A percentile compares a stretch with the other conserved stretches of the same genome.
phyloP scores from a whole-genome alignment of 129 eudicot genomes.

The Calendula officinalis region DNA sequence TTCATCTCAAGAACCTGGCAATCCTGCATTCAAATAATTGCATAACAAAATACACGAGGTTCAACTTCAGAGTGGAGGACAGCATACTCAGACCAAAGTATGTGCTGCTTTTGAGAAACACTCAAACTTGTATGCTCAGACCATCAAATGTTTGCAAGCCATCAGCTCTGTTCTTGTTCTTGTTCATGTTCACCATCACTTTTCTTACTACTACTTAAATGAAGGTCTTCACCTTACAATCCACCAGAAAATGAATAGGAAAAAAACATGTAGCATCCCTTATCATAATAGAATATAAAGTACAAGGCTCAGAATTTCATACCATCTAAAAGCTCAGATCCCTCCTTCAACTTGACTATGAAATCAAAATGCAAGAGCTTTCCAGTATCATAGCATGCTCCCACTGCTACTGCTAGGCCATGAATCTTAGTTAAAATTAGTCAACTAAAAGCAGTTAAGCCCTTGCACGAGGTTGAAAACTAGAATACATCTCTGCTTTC shows the following conservation, averaged over 20 bases:
- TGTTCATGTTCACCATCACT: too few relatives aligned
- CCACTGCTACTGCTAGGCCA: constrained; percentile 3
- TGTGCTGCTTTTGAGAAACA: too few relatives aligned
- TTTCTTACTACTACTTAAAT: too few relatives aligned
- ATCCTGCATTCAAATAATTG: too few relatives aligned
- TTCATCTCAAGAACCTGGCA: too few relatives aligned
- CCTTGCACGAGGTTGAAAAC: constrained; percentile 14
- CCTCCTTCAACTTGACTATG: not conserved
- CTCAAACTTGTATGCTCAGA: too few relatives aligned
- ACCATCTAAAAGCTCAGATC: constrained; percentile 6
- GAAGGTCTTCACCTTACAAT: not conserved
- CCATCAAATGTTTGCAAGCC: too few relatives aligned
- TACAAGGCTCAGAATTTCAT: constrained; percentile 15
- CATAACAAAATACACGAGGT: too few relatives aligned
- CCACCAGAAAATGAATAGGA: not conserved
- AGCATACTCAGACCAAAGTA: too few relatives aligned
- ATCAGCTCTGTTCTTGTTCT: too few relatives aligned
- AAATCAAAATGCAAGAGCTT: constrained; percentile 7
- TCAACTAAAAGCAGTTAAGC: constrained; percentile 30
- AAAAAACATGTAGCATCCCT: constrained; percentile 1
- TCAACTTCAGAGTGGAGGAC: too few relatives aligned
- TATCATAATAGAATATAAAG: not conserved
- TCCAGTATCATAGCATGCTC: constrained; percentile 12
- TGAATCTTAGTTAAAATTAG: not conserved
- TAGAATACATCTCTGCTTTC: constrained; percentile 25